Base-by-base conservation (phyloP, 345 rosid genomes). In the Hypericum perforatum region DNA sequence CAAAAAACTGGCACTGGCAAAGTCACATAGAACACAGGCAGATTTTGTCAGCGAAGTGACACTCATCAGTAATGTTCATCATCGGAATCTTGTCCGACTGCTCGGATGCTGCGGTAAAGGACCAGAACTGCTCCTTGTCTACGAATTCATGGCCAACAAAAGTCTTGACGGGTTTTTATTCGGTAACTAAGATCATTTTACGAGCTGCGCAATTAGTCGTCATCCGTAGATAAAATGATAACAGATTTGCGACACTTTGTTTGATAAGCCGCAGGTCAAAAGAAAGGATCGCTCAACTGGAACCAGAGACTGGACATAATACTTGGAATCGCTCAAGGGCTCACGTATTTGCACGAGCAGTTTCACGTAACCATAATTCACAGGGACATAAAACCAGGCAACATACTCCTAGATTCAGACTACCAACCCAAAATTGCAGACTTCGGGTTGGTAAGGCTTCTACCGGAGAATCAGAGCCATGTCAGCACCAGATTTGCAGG, bases 371-470 rank as follows among this genome's bases (percentile, higher is more conserved):
- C 80, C 76, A 78, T 72, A 56, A 78, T 78, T 10, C 83, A 78
- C 58, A 62, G 80, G 37, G 80, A 78, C 56, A 78, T 75, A 5
- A 78, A 78, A 62, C 43, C 79, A 9, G 70, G 72, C 54, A 78
- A 78, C 43, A 70, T 78, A 59, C 76, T 70, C 16, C 37, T 78
- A 1, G 80, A 72, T 5, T 62, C 70, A 0, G 68, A 64, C 56
- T 70, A 75, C 37, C 80, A 75, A 16, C 80, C 76, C 1, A 78
- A 75, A 50, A 78, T 78, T 2, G 83, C 78, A n/a, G 80, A 75
- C 54, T 78, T 78, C 52, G 83, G 83, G 22, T 41, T 78, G 64
- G 80, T 68, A 8, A 75, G 80, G 71, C 78, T 75, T 57, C 55
- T 78, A 4, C 78, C 83, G 0, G 60, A 72, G 11, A 62, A 55